Evolutionary conservation across 305 asterid genomes (phyloP).

Genomic region (Stenogyne calaminthoides): DNA sequence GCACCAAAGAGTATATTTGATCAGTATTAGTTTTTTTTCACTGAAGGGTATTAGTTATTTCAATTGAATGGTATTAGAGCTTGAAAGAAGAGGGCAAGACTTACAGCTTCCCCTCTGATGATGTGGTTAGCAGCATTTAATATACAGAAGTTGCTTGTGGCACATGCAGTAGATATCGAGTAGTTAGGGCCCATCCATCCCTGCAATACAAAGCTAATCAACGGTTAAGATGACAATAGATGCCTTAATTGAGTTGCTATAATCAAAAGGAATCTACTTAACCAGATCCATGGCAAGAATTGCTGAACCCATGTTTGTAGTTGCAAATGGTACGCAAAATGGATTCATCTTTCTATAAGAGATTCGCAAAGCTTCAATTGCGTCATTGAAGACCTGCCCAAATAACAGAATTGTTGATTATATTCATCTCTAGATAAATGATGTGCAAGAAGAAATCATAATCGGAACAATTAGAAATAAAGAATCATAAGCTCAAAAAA

Average conservation of each 20-base stretch:
- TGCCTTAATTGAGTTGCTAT: conserved; percentile 10
- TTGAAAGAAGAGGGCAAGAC: conserved; percentile 39
- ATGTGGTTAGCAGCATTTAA: conserved; percentile 97
- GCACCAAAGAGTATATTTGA: no score
- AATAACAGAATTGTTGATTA: conserved; percentile 48
- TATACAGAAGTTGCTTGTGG: conserved; percentile 94
- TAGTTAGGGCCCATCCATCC: conserved; percentile 99
- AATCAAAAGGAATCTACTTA: conserved; percentile 13
- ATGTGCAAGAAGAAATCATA: neutral
- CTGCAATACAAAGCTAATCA: conserved; percentile 44
- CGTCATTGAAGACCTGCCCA: conserved; percentile 84
- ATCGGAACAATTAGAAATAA: conserved; percentile 13
- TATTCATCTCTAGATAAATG: conserved; percentile 46
- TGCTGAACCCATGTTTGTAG: conserved; percentile 98
- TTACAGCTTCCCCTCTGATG: conserved; percentile 95
- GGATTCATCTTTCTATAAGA: conserved; percentile 98
- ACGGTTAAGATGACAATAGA: conserved; percentile 25
- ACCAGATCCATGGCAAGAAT: conserved; percentile 98
- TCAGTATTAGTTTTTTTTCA: no score
- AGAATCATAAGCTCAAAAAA: conserved; percentile 12
- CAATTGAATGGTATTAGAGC: no score
- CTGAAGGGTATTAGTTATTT: no score
- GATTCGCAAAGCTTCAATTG: conserved; percentile 83
- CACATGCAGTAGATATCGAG: conserved; percentile 98
- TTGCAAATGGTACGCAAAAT: conserved; percentile 89